Evolutionary conservation across 139 green algal genomes (phyloP).

Genomic region (Tetradesmus obliquus): DNA sequence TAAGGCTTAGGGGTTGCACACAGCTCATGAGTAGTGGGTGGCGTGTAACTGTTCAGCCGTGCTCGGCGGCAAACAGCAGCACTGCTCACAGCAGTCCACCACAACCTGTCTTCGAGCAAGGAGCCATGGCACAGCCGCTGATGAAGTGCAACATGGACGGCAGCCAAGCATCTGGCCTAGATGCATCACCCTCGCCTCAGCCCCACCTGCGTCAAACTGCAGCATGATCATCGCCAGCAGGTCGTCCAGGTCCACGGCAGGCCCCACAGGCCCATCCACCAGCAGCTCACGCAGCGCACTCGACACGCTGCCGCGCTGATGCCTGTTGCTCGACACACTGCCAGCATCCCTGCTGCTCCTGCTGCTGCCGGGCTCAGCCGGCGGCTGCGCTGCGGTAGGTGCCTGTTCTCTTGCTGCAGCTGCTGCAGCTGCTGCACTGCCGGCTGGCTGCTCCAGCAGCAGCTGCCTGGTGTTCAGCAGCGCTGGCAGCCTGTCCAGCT

Average conservation of each 20-base stretch:
- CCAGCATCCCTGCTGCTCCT: not conserved
- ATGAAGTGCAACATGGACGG: no score
- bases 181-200: not conserved
- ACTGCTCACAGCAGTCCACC: not conserved
- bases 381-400: not conserved
- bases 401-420: not conserved
- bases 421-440: not conserved
- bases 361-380: not conserved
- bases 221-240: slow-evolving; percentile 34
- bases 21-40: not conserved
- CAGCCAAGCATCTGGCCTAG: no score
- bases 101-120: no score
- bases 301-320: slow-evolving; percentile 9
- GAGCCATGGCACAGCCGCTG: no score
- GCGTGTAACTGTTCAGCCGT: not conserved
- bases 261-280: slow-evolving; percentile 1
- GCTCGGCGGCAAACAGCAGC: not conserved
- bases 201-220: slow-evolving; percentile 41
- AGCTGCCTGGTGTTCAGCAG: not conserved
- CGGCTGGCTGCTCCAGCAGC: not conserved
- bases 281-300: slow-evolving; percentile 4
- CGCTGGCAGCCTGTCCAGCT: slow-evolving; percentile 19
- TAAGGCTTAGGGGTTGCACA: not conserved
- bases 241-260: slow-evolving; percentile 41
- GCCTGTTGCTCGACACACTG: not conserved